Evolutionary conservation across 345 rosid species (phyloP).

Genomic region (Citrus sinensis): DNA sequence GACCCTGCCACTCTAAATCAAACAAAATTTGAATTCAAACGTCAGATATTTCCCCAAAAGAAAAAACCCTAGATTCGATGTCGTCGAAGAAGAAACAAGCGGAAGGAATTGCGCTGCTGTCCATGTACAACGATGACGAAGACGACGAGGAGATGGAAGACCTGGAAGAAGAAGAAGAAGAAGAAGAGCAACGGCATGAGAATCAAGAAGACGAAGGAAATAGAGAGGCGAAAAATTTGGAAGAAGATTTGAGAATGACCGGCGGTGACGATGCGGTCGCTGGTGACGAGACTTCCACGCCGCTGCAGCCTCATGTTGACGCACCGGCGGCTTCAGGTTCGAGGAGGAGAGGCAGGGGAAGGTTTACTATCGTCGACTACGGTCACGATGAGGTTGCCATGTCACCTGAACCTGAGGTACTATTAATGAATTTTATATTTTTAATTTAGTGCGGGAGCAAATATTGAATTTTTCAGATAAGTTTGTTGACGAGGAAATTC

Average conservation of each 20-base stretch:
- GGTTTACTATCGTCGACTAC: constrained; percentile 59
- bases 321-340: constrained; percentile 9
- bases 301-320: constrained; percentile 22
- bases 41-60: not conserved
- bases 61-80: constrained; percentile 33
- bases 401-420: constrained; percentile 72
- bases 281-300: constrained; percentile 25
- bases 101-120: constrained; percentile 81
- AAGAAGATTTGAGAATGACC: constrained; percentile 30
- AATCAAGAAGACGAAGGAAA: constrained; percentile 17
- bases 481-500: not conserved
- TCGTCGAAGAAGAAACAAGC: constrained; percentile 60
- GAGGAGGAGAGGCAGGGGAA: constrained; percentile 33
- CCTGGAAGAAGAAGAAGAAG: constrained; percentile 31
- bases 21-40: not conserved
- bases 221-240: constrained; percentile 34
- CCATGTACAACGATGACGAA: constrained; percentile 78
- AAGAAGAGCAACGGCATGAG: not conserved
- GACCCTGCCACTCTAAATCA: not conserved
- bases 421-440: not conserved
- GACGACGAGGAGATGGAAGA: constrained; percentile 94
- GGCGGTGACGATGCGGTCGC: constrained; percentile 14
- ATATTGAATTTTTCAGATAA: not conserved
- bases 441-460: not conserved
- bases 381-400: constrained; percentile 63